Base-by-base conservation (phyloP, 2,329 filamentous ascomycete species). In the Myriosclerotinia duriaeana region DNA sequence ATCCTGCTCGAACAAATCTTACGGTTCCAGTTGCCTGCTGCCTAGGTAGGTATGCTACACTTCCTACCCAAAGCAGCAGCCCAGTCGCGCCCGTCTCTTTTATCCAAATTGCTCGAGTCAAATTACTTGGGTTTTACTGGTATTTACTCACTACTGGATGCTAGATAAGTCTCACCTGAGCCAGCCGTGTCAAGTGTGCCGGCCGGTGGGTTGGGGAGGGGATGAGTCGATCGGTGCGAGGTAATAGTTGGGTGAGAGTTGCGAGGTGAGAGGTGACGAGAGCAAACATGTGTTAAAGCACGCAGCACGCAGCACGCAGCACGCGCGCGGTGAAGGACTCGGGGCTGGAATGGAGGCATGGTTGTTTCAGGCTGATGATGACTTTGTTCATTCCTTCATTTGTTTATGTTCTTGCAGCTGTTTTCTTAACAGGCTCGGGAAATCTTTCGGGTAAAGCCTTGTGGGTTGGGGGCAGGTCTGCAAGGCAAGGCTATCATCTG, bases 401-500 rank as follows among this genome's bases (percentile, higher is more conserved):
- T 20, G 9, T 58, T 58, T 14, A 3, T 20, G 30, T 58, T 22
- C 30, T 40, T 11, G 2, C 26, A 26, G 26, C 2, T 26, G 26
- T 26, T 26, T 26, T 26, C 26, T 26, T 26, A 26, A 26, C 26
- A 26, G 26, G 26, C 55, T 58, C 34, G 40, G 26, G 11, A 7
- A 20, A 20, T 5, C 44, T n/a, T 4, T 11, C 30, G 6, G 6
- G 6, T 34, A 36, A 30, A 42, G 22, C 42, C 7, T 30, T 30
- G 22, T 14, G 40, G 38, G 22, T 38, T 34, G 34, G 42, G 55
- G 3, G 14, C 2, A 44, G 5, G 44, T 46, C 44, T 4, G 4
- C 40, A 30, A 44, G 38, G 17, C 55, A 34, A 59, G 26, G 55
- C 55, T 59, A 34, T 9, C 26, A 59, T 59, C 42, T 59, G 42